Percentiles rank a stretch among this genome's conserved stretches.
These are phyloP conservation scores for Chalaropsis thielavioides DNA, from an alignment of 2,329 filamentous ascomycete genomes.

Conservation along the genomic window DNA sequence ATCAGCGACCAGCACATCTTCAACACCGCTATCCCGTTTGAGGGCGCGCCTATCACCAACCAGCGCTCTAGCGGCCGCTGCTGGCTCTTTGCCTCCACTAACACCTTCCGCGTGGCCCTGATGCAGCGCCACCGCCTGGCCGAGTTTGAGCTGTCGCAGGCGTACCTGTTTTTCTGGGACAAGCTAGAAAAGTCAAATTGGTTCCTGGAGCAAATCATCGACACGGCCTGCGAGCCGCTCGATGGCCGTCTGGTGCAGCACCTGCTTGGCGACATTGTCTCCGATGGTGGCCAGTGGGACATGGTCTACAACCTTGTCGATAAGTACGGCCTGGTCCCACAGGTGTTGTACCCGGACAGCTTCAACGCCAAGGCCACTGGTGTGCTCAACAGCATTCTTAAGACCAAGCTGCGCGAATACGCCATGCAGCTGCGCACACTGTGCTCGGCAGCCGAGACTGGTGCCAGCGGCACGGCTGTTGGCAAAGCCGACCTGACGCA, in stretches of 20 bases:
- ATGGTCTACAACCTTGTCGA: conserved; percentile 76
- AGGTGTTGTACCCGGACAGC: conserved; percentile 65
- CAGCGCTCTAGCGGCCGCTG: conserved; percentile 70
- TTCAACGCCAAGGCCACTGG: conserved; percentile 61
- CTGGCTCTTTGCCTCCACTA: conserved; percentile 88
- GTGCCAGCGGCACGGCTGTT: conserved; percentile 38
- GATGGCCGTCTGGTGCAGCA: conserved; percentile 60
- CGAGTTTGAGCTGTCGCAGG: conserved; percentile 72
- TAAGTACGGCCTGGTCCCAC: conserved; percentile 81
- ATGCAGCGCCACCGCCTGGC: conserved; percentile 71
- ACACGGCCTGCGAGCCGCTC: conserved; percentile 55
- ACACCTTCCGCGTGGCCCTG: conserved; percentile 75
- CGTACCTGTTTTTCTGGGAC: conserved; percentile 86
- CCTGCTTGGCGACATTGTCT: conserved; percentile 52
- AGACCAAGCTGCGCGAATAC: conserved; percentile 76
- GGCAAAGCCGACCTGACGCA: conserved; percentile 25
- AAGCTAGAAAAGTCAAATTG: conserved; percentile 86
- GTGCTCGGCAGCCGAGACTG: conserved; percentile 60
- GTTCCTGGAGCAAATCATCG: conserved; percentile 72
- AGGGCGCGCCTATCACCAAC: conserved; percentile 73
- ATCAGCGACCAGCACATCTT: conserved; percentile 65
- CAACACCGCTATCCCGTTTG: conserved; percentile 68
- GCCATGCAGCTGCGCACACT: conserved; percentile 70
- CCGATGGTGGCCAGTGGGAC: conserved; percentile 81
- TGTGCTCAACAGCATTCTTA: conserved; percentile 58